A percentile compares a stretch with the other conserved stretches of the same genome.
Conservation (phyloP, 2,329 filamentous ascomycete species). For the Camillea tinctor region DNA sequence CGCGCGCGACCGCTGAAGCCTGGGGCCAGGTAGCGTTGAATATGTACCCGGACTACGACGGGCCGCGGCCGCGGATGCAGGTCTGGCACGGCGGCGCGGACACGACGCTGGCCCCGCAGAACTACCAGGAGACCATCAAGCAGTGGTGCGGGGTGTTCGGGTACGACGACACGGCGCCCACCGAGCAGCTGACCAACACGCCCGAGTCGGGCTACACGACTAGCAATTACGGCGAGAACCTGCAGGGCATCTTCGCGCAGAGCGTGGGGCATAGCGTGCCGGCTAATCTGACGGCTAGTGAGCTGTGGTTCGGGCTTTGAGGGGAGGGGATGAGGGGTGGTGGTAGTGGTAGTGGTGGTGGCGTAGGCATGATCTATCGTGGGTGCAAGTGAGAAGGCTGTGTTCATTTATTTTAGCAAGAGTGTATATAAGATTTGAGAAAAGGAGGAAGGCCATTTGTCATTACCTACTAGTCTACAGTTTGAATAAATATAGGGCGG, state of each 20-base stretch:
- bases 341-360: not conserved
- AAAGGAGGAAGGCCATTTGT: no score
- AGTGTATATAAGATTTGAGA: no score
- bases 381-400: no score
- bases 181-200: conserved; percentile 30
- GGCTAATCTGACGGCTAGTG: conserved; percentile 32
- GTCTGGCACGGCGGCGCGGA: conserved; percentile 57
- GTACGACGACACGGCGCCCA: conserved; percentile 33
- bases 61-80: conserved; percentile 52
- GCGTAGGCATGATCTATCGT: no score
- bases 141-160: conserved; percentile 53
- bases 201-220: conserved; percentile 40
- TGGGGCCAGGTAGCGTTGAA: conserved; percentile 47
- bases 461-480: no score
- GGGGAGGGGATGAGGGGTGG: not conserved
- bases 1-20: conserved; percentile 40
- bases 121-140: conserved; percentile 58
- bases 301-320: conserved; percentile 34
- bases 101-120: conserved; percentile 48
- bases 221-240: conserved; percentile 37
- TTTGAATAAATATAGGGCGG: no score
- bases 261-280: conserved; percentile 35
- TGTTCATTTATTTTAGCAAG: no score
- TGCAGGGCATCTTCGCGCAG: conserved; percentile 36
- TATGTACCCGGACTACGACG: conserved; percentile 50